Evolutionary conservation across 2,329 filamentous ascomycete species (phyloP).

Genomic region (Beauveria sp.): DNA sequence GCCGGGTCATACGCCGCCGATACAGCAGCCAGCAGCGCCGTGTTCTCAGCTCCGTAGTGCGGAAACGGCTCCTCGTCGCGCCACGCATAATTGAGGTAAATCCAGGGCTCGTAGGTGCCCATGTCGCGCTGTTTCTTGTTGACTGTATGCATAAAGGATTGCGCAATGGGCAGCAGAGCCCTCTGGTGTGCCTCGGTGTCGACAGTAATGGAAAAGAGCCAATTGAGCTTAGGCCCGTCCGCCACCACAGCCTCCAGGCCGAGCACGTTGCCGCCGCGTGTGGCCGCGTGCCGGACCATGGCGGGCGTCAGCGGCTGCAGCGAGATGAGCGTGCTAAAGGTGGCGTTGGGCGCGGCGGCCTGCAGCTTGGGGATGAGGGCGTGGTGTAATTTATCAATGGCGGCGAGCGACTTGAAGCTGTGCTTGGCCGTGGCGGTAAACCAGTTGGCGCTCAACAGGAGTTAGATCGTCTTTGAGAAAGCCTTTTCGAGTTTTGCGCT

Average conservation of each 20-base stretch:
- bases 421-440: slow-evolving; percentile 23
- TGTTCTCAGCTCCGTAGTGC: slow-evolving; percentile 28
- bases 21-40: slow-evolving; percentile 22
- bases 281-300: slow-evolving; percentile 18
- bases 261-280: slow-evolving; percentile 24
- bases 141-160: slow-evolving; percentile 19
- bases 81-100: slow-evolving; percentile 38
- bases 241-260: slow-evolving; percentile 26
- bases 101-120: slow-evolving; percentile 25
- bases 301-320: slow-evolving; percentile 26
- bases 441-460: slow-evolving; percentile 21
- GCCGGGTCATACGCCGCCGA: slow-evolving; percentile 26
- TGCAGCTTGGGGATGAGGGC: slow-evolving; percentile 22
- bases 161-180: slow-evolving; percentile 23
- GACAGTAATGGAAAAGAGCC: slow-evolving; percentile 31
- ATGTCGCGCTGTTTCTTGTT: slow-evolving; percentile 20
- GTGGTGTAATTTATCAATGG: slow-evolving; percentile 22
- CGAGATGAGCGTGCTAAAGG: slow-evolving; percentile 21
- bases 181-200: slow-evolving; percentile 27
- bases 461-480: not conserved
- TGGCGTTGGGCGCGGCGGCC: slow-evolving; percentile 17
- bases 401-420: slow-evolving; percentile 23
- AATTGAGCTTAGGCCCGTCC: slow-evolving; percentile 28
- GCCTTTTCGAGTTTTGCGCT: not conserved
- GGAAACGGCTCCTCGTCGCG: slow-evolving; percentile 29